Evolutionary conservation across 2,329 filamentous ascomycete species (phyloP), one percentile per base, ranked within the genome.

Genomic region (Hypomyces rosellus): DNA sequence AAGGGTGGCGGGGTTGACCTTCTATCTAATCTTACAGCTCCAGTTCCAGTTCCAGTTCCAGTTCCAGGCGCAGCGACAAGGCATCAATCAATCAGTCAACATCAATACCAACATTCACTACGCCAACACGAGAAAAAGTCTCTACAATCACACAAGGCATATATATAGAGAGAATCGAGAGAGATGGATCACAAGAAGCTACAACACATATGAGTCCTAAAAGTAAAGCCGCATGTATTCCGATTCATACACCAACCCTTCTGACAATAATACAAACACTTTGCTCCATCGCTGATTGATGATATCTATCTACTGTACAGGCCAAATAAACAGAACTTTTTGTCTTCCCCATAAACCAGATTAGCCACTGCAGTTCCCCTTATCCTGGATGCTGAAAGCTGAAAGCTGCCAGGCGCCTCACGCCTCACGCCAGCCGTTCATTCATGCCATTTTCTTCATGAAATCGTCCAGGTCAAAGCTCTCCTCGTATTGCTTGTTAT

Each of bases 401-500:
- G 36, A 16, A 16, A 9, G 36, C 36, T n/a, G 36, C 36, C 36
- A 38, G 36, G n/a, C 36, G 36, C 36, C 36, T 39, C 22, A 38
- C 36, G 36, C 36, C 36, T 39, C 22, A 13, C 34, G n/a, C 34
- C 36, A 15, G 4, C 43, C 34, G 34, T 47, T 45, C 45, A 34
- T 41, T 63, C 63, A 77, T 53, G 89, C 88, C 89, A 99, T 96
- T 59, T 82, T 95, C 68, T 90, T 91, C 73, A 99, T 78, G 73
- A 97, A 99, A 3, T 89, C 91, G 62, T 96, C 90, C 58, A 99
- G 73, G 66, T 97, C 89, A 67, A 96, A 97, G 69, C 95, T 95
- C 73, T 99, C 93, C 70, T 96, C 90, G 69, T 99, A 99, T 74
- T 96, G 91, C 65, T 85, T 85, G 66, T 96, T 92, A 66, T 99